phyloP scores from a whole-genome alignment of 371 early-diverging fungal genomes.

The Mortierella sp. region DNA sequence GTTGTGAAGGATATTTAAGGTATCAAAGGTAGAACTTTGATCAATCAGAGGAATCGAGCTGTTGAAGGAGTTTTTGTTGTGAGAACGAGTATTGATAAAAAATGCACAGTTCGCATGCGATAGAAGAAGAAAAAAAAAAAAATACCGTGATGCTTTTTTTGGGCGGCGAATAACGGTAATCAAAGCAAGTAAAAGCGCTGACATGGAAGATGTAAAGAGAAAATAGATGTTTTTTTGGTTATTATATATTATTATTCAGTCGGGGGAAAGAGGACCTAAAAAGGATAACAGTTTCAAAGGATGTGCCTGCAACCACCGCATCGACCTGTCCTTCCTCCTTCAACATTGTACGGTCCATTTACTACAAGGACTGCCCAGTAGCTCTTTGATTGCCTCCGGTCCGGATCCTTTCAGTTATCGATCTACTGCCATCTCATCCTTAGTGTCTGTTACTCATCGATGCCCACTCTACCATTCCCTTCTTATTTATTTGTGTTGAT shows the following conservation, averaged over 20 bases:
- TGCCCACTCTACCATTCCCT: background rate
- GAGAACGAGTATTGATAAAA: background rate
- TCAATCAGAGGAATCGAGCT: background rate
- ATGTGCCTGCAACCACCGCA: background rate
- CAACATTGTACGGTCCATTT: no score
- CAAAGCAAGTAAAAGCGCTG: background rate
- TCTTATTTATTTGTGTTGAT: background rate
- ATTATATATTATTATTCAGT: background rate
- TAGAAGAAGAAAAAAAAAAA: background rate
- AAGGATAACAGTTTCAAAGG: background rate
- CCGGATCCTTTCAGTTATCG: background rate
- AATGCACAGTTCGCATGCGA: background rate
- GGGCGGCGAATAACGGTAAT: conserved; percentile 1
- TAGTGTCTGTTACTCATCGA: background rate
- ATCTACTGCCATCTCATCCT: background rate
- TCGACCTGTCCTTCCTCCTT: background rate
- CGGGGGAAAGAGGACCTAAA: background rate
- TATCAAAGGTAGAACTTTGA: background rate
- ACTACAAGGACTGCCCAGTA: background rate
- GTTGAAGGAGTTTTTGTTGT: background rate
- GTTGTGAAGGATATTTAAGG: background rate
- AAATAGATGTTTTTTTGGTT: background rate
- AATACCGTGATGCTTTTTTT: background rate
- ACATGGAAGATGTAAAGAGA: background rate
- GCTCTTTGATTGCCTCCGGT: background rate